Evolutionary conservation across 2,329 filamentous ascomycete genomes (phyloP).

Genomic region (Fusarium hainanense): DNA sequence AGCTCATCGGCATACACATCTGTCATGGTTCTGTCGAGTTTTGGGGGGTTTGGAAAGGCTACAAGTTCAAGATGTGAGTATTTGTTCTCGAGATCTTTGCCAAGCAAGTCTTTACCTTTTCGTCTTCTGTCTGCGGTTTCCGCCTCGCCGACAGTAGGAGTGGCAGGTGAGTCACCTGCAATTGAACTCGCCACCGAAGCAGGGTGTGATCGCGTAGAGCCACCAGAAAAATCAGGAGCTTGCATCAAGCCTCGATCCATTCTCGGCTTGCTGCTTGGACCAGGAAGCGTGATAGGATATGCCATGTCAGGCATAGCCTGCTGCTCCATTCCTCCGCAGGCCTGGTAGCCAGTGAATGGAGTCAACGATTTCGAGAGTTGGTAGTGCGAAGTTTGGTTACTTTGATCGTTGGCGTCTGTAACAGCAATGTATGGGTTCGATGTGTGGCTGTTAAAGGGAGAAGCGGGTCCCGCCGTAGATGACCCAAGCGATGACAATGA

Average conservation of each 20-base stretch:
- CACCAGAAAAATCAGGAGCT: conserved; percentile 58
- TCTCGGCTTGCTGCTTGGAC: conserved; percentile 51
- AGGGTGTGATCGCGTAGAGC: conserved; percentile 59
- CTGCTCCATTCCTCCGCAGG: conserved; percentile 48
- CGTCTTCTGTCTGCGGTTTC: conserved; percentile 62
- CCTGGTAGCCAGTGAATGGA: conserved; percentile 58
- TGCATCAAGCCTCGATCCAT: conserved; percentile 58
- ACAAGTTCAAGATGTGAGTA: conserved; percentile 69
- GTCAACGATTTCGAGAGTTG: conserved; percentile 59
- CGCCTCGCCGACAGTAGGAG: conserved; percentile 63
- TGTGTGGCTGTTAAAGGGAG: conserved; percentile 65
- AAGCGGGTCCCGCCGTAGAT: conserved; percentile 66
- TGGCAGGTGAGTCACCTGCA: conserved; percentile 69
- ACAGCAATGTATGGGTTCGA: conserved; percentile 69
- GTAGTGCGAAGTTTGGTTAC: conserved; percentile 55
- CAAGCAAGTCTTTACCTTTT: conserved; percentile 60
- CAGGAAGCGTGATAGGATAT: conserved; percentile 55
- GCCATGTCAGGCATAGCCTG: conserved; percentile 53
- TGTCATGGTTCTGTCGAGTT: conserved; percentile 86
- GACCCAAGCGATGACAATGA: conserved; percentile 71
- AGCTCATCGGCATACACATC: conserved; percentile 87
- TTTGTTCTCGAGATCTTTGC: conserved; percentile 17
- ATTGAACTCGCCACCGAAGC: conserved; percentile 68
- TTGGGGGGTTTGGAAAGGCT: conserved; percentile 70
- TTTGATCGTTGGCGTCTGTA: conserved; percentile 59